Evolutionary conservation across 495 filamentous ascomycete genomes (phyloP).

Genomic region (Astrothelium macrocarpum): DNA sequence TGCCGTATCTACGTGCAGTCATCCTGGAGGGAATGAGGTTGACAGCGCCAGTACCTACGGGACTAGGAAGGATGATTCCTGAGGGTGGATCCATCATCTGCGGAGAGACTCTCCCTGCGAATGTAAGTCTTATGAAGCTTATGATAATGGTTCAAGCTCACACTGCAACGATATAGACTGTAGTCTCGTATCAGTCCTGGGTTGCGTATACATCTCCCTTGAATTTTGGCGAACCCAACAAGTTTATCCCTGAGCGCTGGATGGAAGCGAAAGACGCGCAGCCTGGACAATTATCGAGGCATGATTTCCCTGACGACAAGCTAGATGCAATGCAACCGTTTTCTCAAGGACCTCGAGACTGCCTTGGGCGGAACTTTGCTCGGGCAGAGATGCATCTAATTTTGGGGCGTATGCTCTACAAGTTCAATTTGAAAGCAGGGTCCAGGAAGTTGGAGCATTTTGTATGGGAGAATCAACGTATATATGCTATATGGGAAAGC

Average conservation of each 20-base stretch:
- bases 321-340: conserved; percentile 11
- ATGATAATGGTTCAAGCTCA: not conserved
- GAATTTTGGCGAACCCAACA: conserved; percentile 33
- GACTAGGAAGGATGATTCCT: not conserved
- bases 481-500: not conserved
- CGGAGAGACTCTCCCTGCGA: not conserved
- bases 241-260: conserved; percentile 7
- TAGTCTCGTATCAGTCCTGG: not conserved
- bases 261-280: not conserved
- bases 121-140: not conserved
- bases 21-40: conserved; percentile 9
- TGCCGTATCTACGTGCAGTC: conserved; percentile 10
- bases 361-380: conserved; percentile 19
- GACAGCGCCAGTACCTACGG: not conserved
- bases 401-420: conserved; percentile 21
- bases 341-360: conserved; percentile 10
- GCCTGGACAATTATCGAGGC: not conserved
- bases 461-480: not conserved
- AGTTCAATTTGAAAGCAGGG: conserved; percentile 21
- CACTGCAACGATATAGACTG: not conserved
- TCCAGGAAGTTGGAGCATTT: not conserved
- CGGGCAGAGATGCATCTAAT: conserved; percentile 27
- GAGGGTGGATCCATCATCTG: not conserved
- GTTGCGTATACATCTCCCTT: not conserved
- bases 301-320: not conserved